These are phyloP conservation scores for Coccomyxa sp. DNA, from an alignment of 139 green algal species.

Conservation along the genomic window DNA sequence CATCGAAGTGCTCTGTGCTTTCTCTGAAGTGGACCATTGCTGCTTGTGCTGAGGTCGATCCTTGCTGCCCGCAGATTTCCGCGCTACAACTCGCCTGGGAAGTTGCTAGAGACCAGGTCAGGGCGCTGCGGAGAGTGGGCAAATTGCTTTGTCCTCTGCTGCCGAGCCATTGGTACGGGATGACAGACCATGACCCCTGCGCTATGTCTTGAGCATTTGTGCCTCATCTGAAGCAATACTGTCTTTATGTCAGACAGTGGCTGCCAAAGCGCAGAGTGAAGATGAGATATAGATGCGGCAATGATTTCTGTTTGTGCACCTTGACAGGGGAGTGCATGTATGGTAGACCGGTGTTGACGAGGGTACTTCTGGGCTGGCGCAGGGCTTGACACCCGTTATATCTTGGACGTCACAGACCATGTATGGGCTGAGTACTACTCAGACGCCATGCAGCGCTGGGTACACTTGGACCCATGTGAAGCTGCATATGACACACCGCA, in stretches of 20 bases:
- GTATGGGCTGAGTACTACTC: slow-evolving; percentile 67
- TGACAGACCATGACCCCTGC: too few species aligned
- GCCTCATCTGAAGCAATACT: too few species aligned
- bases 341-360: too few species aligned
- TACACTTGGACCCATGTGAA: slow-evolving; percentile 75
- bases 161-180: slow-evolving; percentile 30
- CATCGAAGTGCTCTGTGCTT: background rate
- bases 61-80: slow-evolving; percentile 37
- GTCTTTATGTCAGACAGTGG: too few species aligned
- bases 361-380: too few species aligned
- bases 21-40: background rate
- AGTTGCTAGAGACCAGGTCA: slow-evolving; percentile 68
- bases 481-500: slow-evolving; percentile 54
- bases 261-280: too few species aligned
- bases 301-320: background rate
- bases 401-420: slow-evolving; percentile 72
- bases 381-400: slow-evolving; percentile 52
- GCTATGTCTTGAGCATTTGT: too few species aligned
- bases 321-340: slow-evolving; percentile 8
- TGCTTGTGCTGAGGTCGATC: background rate
- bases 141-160: slow-evolving; percentile 73
- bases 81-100: slow-evolving; percentile 50
- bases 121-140: slow-evolving; percentile 75
- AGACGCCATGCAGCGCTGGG: slow-evolving; percentile 34
- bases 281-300: slow-evolving; percentile 14